These are phyloP conservation scores for Garcileccinum viscosum DNA, from an alignment of 1,284 basidiomycete genomes.

Conservation along the genomic window DNA sequence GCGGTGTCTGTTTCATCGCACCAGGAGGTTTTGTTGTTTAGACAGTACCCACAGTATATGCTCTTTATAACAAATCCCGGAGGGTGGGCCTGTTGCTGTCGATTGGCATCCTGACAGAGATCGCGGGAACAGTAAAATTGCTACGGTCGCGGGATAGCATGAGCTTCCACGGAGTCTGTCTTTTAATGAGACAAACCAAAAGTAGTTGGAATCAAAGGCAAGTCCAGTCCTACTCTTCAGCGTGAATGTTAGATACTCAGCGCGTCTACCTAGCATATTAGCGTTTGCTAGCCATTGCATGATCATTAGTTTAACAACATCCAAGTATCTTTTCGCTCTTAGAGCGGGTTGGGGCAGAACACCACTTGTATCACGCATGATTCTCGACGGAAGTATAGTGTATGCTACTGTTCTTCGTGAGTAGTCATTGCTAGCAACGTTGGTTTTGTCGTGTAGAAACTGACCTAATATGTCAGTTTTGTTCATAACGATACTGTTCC, in stretches of 20 bases:
- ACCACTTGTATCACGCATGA: constrained; percentile 25
- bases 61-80: too few species aligned
- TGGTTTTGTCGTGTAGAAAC: neutral
- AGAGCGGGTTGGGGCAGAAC: constrained; percentile 21
- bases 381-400: too few species aligned
- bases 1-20: too few species aligned
- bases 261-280: constrained; percentile 16
- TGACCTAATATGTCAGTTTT: neutral
- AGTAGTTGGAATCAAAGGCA: constrained; percentile 18
- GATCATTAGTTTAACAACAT: constrained; percentile 21
- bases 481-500: neutral
- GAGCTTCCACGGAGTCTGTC: too few species aligned
- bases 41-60: too few species aligned
- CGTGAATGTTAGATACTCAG: neutral
- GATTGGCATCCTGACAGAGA: too few species aligned
- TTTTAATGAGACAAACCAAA: too few species aligned
- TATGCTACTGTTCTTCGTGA: too few species aligned
- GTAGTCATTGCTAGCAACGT: neutral
- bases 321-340: constrained; percentile 25
- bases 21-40: too few species aligned
- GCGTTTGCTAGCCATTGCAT: constrained; percentile 25
- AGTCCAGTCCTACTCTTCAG: neutral
- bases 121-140: too few species aligned
- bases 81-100: too few species aligned
- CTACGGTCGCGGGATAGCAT: too few species aligned